phyloP scores from a whole-genome alignment of 2,329 filamentous ascomycete species.

The Fusarium lyarnte region DNA sequence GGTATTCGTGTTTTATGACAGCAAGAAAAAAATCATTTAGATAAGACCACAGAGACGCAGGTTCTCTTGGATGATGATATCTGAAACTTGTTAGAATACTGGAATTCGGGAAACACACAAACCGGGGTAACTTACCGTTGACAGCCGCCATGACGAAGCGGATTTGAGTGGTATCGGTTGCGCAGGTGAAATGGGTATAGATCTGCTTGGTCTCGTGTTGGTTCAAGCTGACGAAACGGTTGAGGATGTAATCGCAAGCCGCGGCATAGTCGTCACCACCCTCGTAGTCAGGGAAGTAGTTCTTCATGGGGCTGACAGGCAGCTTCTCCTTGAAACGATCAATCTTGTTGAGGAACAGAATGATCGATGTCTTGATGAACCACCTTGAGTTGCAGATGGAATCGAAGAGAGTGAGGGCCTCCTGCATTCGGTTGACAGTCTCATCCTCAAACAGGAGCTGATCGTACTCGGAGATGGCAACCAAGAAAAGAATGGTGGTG shows the following conservation, averaged over 20 bases:
- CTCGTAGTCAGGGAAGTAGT: constrained; percentile 92
- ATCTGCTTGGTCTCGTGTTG: constrained; percentile 99
- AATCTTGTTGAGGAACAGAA: constrained; percentile 91
- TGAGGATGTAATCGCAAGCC: constrained; percentile 98
- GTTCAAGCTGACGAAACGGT: constrained; percentile 97
- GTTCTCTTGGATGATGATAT: constrained; percentile 99
- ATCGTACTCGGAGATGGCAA: constrained; percentile 97
- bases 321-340: constrained; percentile 90
- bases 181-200: constrained; percentile 99
- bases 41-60: constrained; percentile 96
- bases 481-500: constrained; percentile 94
- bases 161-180: constrained; percentile 98
- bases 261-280: constrained; percentile 94
- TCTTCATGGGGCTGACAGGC: constrained; percentile 82
- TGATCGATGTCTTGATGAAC: constrained; percentile 92
- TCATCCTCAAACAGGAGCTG: constrained; percentile 96
- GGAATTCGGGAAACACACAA: neutral
- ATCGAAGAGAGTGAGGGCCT: constrained; percentile 86
- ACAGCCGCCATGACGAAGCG: constrained; percentile 99
- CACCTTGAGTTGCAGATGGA: constrained; percentile 89
- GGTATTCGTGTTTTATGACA: constrained; percentile 55
- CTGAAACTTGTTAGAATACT: constrained; percentile 64
- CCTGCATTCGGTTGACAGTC: constrained; percentile 94
- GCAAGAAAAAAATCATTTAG: constrained; percentile 64
- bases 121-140: constrained; percentile 74